Percentiles rank a stretch among this genome's conserved stretches.
Evolutionary conservation across 1,139 yeast species (phyloP).

Genomic region (Diutina ranongensis): DNA sequence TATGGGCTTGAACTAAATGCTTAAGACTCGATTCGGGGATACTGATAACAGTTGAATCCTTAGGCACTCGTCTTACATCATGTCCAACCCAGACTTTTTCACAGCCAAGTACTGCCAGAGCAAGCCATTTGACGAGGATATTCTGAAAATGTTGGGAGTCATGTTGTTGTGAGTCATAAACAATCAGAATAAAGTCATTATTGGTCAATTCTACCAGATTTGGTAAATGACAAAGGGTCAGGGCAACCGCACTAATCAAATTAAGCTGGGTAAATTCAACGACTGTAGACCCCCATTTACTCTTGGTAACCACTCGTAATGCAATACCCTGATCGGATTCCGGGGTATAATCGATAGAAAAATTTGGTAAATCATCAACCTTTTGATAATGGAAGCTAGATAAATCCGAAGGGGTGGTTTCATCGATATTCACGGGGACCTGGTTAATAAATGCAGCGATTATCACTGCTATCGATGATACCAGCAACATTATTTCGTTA

Average conservation of each 20-base stretch:
- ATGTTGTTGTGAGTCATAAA: constrained; percentile 9
- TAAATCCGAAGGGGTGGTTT: not conserved
- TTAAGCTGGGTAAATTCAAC: constrained; percentile 46
- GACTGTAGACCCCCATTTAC: constrained; percentile 14
- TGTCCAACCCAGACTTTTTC: not conserved
- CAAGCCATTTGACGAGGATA: constrained; percentile 20
- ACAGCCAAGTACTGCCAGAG: constrained; percentile 17
- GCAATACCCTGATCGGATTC: constrained; percentile 31
- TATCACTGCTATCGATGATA: constrained; percentile 15
- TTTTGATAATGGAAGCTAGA: not conserved
- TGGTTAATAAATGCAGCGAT: constrained; percentile 22
- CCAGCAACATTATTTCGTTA: constrained; percentile 12
- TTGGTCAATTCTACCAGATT: constrained; percentile 24
- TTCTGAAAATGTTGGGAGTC: constrained; percentile 16
- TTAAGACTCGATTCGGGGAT: not conserved
- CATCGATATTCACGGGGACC: constrained; percentile 16
- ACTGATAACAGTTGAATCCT: not conserved
- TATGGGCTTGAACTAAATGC: not conserved
- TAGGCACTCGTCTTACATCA: not conserved
- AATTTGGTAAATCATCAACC: constrained; percentile 8
- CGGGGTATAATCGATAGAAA: constrained; percentile 20
- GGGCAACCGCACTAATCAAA: constrained; percentile 51
- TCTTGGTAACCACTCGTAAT: constrained; percentile 16
- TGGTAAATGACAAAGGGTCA: constrained; percentile 52
- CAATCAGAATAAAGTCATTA: constrained; percentile 34